Percentiles rank a stretch among this genome's conserved stretches.
phyloP scores from a whole-genome alignment of 345 rosid genomes.

The Erysimum cheiranthoides region DNA sequence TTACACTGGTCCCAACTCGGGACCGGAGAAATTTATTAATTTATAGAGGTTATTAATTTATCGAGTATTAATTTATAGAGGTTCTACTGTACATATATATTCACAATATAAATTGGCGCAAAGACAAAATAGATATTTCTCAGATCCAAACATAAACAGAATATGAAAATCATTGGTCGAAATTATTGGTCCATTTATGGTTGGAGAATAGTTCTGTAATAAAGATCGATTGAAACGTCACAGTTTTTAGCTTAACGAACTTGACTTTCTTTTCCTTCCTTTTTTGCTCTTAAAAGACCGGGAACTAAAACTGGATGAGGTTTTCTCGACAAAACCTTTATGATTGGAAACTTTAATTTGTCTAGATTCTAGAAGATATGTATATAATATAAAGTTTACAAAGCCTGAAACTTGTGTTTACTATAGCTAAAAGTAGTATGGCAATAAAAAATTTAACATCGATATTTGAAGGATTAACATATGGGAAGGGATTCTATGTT shows the following conservation, averaged over 20 bases:
- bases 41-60: too few species aligned
- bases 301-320: constrained; percentile 6
- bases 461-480: neutral
- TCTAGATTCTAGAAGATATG: neutral
- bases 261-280: constrained; percentile 25
- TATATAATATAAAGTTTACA: neutral
- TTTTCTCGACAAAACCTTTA: neutral
- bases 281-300: neutral
- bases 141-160: neutral
- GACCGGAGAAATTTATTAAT: too few species aligned
- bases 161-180: constrained; percentile 25
- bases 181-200: constrained; percentile 26
- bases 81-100: too few species aligned
- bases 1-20: too few species aligned
- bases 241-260: constrained; percentile 17
- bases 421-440: neutral
- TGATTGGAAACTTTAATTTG: neutral
- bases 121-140: constrained; percentile 32
- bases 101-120: neutral
- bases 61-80: too few species aligned
- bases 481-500: neutral
- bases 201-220: constrained; percentile 37
- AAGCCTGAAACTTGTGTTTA: neutral
- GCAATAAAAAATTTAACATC: neutral
- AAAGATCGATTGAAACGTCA: constrained; percentile 28